Evolutionary conservation across 495 filamentous ascomycete genomes (phyloP), one percentile per base, ranked within the genome.

Genomic region (Filosporella fistucella): DNA sequence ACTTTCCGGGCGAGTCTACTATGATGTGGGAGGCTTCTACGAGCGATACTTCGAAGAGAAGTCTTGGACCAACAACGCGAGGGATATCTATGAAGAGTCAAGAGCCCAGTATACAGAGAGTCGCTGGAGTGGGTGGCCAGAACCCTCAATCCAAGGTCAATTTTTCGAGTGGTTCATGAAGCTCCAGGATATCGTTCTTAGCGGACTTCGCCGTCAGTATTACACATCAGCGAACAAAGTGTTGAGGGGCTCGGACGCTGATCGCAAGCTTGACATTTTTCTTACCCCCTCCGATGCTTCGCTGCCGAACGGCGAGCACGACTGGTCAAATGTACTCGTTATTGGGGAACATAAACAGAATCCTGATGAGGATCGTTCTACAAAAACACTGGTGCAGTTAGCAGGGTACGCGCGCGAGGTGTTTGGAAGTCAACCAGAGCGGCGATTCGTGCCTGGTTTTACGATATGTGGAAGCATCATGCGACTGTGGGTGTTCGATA

Each of bases 401-500:
- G 56, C 54, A 49, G 47, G 45, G 11, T 50, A 42, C 30, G 52
- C 51, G 17, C 49, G 54, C 10, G 48, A 58, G 13, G 45, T 62
- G 30, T 62, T 62, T 48, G 37, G 47, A 36, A 45, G 26, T 45
- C 51, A 65, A 45, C 58, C 63, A 9, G 52, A 58, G 8, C 57
- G 63, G 24, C 57, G 60, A 41, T 67, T 62, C 45, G 41, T 65
- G 30, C 56, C 59, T 46, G 62, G 46, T 20, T 65, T 67, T 51
- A 52, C 47, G 21, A 49, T 68, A 34, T 56, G 46, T 38, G 55
- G 49, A 34, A 59, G 26, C 39, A 35, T 38, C 11, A 67, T 67
- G 49, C 41, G 58, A 52, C 43, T 56, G 21, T 69, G 57, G 63
- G 55, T 68, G 13, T 68, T 69, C 44, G 59, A 67, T 57, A 54